A percentile compares a stretch with the other conserved stretches of the same genome.
Evolutionary conservation across 2,329 filamentous ascomycete genomes (phyloP).

Genomic region (Fusarium scirpi): DNA sequence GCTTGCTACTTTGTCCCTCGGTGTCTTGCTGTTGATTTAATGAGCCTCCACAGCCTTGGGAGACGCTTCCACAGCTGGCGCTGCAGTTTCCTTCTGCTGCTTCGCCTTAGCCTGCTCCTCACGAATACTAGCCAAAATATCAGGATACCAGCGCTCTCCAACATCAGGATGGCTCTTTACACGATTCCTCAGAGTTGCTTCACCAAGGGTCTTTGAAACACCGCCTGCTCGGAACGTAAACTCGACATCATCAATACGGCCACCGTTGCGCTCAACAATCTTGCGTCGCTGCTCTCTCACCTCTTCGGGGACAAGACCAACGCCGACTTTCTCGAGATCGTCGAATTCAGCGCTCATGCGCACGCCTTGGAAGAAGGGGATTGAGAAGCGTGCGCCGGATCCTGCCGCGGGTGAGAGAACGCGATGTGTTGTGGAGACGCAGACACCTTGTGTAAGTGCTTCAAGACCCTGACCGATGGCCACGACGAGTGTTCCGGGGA

Average conservation of each 20-base stretch:
- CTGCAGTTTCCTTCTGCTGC: slow-evolving; percentile 45
- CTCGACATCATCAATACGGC: slow-evolving; percentile 79
- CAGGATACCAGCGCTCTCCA: slow-evolving; percentile 82
- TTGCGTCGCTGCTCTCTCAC: slow-evolving; percentile 71
- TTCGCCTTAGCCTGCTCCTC: slow-evolving; percentile 66
- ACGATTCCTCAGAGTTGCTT: slow-evolving; percentile 86
- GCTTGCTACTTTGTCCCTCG: neutral
- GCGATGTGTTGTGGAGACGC: slow-evolving; percentile 83
- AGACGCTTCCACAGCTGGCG: slow-evolving; percentile 35
- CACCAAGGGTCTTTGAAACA: slow-evolving; percentile 76
- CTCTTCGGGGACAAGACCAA: slow-evolving; percentile 69
- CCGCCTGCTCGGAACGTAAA: slow-evolving; percentile 83
- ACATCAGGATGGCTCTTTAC: slow-evolving; percentile 91
- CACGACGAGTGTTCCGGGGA: slow-evolving; percentile 82
- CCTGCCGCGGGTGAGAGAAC: slow-evolving; percentile 80
- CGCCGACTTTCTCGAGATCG: slow-evolving; percentile 73
- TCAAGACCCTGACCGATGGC: slow-evolving; percentile 90
- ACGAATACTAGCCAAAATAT: slow-evolving; percentile 68
- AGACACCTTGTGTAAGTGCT: slow-evolving; percentile 85
- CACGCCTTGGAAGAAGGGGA: slow-evolving; percentile 92
- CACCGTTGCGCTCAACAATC: slow-evolving; percentile 68
- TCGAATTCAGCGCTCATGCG: slow-evolving; percentile 83
- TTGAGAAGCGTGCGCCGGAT: slow-evolving; percentile 78
- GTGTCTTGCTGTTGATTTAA: slow-evolving; percentile 32
- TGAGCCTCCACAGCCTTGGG: slow-evolving; percentile 50